Base-by-base conservation (phyloP, 1,284 basidiomycete genomes). In the Ustilago shanxiensis region DNA sequence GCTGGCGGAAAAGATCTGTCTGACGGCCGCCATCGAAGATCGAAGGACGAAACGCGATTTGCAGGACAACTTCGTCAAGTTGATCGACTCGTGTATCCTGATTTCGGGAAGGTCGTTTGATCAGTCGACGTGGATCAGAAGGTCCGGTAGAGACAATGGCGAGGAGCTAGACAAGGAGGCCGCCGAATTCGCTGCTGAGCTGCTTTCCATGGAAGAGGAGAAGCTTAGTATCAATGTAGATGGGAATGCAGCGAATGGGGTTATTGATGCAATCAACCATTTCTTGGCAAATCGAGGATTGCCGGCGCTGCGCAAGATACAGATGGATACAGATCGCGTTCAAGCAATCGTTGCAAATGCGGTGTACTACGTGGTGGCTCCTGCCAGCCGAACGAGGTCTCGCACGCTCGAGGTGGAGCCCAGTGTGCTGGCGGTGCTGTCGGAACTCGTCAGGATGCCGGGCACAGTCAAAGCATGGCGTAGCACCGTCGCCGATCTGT, bases 401-500 rank as follows among this genome's bases (percentile, higher is more conserved):
- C 81, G 86, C 47, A 80, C 80, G 0, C 66, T 85, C 64, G 88
- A 88, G 26, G 79, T 88, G 28, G 87, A 88, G 33, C 58, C 80
- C 0, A 87, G 88, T 13, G 88, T 93, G 4, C 86, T 96, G 1
- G 88, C 89, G 0, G 90, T 97, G 16, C 53, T 79, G 3, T 41
- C 37, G 10, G 93, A 94, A 84, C 91, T 98, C 89, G 90, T 92
- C 2, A 90, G 89, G 68, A 90, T 96, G 60, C 91, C 93, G 0
- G 89, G 90, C 1, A 91, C 93, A 0, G 87, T 93, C 72, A 96
- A 94, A 82, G 90, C 93, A 2, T 99, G 97, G 97, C 90, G 92
- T 58, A 88, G 90, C 0, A 90, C 91, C 1, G 91, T 98, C 11
- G 87, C 88, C 1, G 96, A 99, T 35, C 89, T 93, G 0, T 89